Conservation (phyloP, 768 basidiomycete genomes). For the Strobilomyces dryophilus region DNA sequence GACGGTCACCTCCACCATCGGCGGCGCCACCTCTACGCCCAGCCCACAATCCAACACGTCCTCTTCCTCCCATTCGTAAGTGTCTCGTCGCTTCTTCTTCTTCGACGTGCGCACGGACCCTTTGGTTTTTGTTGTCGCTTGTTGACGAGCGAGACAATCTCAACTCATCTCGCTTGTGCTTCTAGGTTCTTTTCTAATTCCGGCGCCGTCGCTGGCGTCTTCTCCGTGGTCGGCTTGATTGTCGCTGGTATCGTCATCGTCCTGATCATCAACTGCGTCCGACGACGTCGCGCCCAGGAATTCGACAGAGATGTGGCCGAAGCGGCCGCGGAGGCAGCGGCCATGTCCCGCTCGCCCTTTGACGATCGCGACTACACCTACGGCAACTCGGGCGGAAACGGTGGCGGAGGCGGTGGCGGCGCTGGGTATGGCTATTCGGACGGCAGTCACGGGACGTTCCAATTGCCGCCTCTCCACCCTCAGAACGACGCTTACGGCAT, state of each 20-base stretch:
- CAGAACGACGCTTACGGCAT: conserved; percentile 46
- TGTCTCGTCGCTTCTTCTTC: not conserved
- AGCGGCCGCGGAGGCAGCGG: conserved; percentile 62
- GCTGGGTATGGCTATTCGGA: conserved; percentile 41
- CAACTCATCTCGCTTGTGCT: conserved; percentile 1
- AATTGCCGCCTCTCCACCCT: conserved; percentile 40
- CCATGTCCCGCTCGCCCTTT: conserved; percentile 46
- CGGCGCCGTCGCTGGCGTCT: conserved; percentile 68
- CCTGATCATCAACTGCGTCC: conserved; percentile 47
- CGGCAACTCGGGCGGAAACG: conserved; percentile 16
- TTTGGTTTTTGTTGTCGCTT: not conserved
- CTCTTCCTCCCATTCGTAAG: conserved; percentile 23
- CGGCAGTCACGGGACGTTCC: conserved; percentile 54
- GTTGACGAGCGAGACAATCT: not conserved
- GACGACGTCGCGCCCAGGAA: conserved; percentile 57
- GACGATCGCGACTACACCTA: conserved; percentile 39
- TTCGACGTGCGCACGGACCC: not conserved
- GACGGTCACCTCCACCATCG: conserved; percentile 8
- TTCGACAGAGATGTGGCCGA: conserved; percentile 74
- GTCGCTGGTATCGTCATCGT: conserved; percentile 47
- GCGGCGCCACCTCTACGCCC: not conserved
- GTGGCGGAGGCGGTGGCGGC: conserved; percentile 23
- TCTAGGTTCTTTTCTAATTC: conserved; percentile 67
- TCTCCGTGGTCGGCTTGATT: conserved; percentile 66
- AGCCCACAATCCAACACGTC: not conserved